Evolutionary conservation across 2,329 filamentous ascomycete genomes (phyloP), one percentile per base, ranked within the genome.

Genomic region (Catunica adiposa): DNA sequence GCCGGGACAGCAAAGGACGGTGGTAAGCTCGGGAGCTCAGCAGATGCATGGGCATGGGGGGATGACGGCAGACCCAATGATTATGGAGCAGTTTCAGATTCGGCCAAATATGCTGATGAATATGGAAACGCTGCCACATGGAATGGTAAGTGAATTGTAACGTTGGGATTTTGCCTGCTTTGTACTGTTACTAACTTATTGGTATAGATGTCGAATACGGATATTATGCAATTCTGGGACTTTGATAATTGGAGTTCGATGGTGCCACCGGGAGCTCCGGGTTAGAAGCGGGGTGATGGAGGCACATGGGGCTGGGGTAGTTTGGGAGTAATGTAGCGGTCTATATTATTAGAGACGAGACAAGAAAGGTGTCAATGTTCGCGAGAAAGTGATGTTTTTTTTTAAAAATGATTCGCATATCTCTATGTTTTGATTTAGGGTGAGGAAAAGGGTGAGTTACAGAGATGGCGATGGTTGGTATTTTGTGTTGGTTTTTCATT

Each of bases 191-290:
- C 42, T 54, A 52, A 52, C 48, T 4, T 11, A 29, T 44, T 11
- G 15, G 11, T 52, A 17, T 44, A 57, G 51, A 50, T 57, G 34
- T 42, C 37, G 37, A 50, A 54, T 44, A 3, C 51, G 9, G 56
- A 58, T 38, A 46, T 58, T 14, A 7, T 58, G 6, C 44, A 48
- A 22, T 58, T 58, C 37, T 58, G 46, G 46, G 56, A 55, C 31
- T 46, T 56, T 20, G 57, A 58, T 22, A 58, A 53, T 44, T 58
- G 57, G 57, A 58, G 57, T 40, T 58, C 57, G 2, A 56, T 58
- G 57, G 53, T 58, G 23, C 57, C 56, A 23, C 56, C 56, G 11
- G 56, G 56, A 3, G 56, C 53, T 47, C 53, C 59, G 37, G 58
- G 53, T 34, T 58, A 37, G 42, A 38, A 25, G 31, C 22, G 15